A percentile compares a stretch with the other conserved stretches of the same genome.
Evolutionary conservation across 768 basidiomycete genomes (phyloP).

Genomic region (Mycena polygramma): DNA sequence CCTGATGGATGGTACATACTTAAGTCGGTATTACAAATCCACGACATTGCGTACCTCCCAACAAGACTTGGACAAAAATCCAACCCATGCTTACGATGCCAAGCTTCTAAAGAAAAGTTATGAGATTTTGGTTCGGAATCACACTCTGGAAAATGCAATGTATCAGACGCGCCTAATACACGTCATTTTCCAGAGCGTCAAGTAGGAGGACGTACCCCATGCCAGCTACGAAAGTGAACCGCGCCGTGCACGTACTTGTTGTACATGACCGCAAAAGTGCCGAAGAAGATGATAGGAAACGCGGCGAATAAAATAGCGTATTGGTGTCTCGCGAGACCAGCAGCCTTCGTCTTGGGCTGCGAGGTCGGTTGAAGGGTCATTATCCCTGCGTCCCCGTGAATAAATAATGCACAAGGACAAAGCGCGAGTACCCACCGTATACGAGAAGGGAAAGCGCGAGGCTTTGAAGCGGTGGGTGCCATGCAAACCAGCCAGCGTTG

Average conservation of each 20-base stretch:
- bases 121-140: neutral
- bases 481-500: slow-evolving; percentile 70
- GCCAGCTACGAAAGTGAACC: slow-evolving; percentile 80
- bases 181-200: neutral
- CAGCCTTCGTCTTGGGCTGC: slow-evolving; percentile 72
- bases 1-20: slow-evolving; percentile 25
- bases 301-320: slow-evolving; percentile 67
- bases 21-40: no score
- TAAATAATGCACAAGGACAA: neutral
- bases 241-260: slow-evolving; percentile 68
- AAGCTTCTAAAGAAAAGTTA: slow-evolving; percentile 58
- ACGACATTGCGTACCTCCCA: slow-evolving; percentile 59
- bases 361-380: slow-evolving; percentile 83
- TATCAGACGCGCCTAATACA: no score
- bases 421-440: slow-evolving; percentile 55
- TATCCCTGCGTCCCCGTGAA: slow-evolving; percentile 61
- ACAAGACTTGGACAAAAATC: slow-evolving; percentile 68
- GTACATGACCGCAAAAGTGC: slow-evolving; percentile 70
- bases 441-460: slow-evolving; percentile 68
- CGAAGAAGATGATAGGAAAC: slow-evolving; percentile 69
- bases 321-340: slow-evolving; percentile 80
- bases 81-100: slow-evolving; percentile 74
- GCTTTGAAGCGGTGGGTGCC: slow-evolving; percentile 75
- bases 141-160: no score
- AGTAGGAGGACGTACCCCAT: slow-evolving; percentile 64